phyloP scores from a whole-genome alignment of 1,284 basidiomycete genomes.

The Ceratobasidium sp. region DNA sequence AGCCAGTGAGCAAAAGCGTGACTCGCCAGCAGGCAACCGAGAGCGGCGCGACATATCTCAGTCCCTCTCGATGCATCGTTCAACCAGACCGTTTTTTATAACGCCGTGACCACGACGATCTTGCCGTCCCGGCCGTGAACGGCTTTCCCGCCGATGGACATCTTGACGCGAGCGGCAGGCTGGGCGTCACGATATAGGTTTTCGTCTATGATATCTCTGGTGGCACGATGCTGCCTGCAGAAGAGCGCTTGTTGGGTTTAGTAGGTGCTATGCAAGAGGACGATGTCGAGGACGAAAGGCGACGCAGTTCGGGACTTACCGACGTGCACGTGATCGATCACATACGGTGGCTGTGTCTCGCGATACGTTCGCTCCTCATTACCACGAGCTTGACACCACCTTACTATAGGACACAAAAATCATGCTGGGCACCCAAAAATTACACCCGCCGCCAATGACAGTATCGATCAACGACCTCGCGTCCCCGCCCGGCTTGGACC shows the following conservation, averaged over 20 bases:
- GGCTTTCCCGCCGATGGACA: constrained; percentile 92
- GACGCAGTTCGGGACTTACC: constrained; percentile 12
- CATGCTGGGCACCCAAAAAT: no score
- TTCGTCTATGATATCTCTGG: constrained; percentile 80
- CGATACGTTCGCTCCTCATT: no score
- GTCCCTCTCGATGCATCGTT: no score
- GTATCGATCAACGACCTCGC: no score
- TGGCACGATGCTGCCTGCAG: constrained; percentile 53
- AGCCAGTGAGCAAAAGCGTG: constrained; percentile 55
- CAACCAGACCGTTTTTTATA: constrained; percentile 74
- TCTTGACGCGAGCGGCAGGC: constrained; percentile 83
- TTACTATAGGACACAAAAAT: no score
- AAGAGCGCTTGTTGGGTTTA: constrained; percentile 35
- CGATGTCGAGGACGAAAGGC: background rate
- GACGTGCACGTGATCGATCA: no score
- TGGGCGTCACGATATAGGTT: constrained; percentile 96
- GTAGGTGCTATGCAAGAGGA: constrained; percentile 45
- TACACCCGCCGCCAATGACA: no score
- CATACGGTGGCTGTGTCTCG: no score
- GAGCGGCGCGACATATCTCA: no score
- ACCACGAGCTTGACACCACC: no score
- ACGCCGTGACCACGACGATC: constrained; percentile 91
- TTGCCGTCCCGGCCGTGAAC: constrained; percentile 91
- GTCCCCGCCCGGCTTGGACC: no score
- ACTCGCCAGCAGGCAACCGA: constrained; percentile 67